phyloP scores from a whole-genome alignment of 257 asterid species.

The Cynanchum wilfordii region DNA sequence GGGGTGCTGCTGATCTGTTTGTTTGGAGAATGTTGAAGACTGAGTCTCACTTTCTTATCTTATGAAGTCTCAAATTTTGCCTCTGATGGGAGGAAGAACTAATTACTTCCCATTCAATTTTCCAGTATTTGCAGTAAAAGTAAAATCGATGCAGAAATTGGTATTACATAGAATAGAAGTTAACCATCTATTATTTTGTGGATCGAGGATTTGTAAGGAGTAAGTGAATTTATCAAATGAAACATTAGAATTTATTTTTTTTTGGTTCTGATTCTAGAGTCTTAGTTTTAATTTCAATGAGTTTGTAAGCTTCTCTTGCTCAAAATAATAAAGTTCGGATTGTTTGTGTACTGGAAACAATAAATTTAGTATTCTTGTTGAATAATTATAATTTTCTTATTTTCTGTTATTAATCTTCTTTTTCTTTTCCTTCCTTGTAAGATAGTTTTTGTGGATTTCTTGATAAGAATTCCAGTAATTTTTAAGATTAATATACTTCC shows the following conservation, averaged over 20 bases:
- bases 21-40: neutral
- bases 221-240: neutral
- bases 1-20: neutral
- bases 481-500: conserved; percentile 19
- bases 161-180: neutral
- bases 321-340: neutral
- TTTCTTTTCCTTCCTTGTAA: neutral
- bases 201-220: neutral
- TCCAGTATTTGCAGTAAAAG: neutral
- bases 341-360: neutral
- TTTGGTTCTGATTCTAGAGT: neutral
- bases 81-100: too few relatives aligned
- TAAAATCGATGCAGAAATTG: neutral
- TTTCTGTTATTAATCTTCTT: neutral
- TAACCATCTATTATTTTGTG: neutral
- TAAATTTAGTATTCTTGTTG: neutral
- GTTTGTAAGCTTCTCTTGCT: neutral
- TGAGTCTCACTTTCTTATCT: neutral
- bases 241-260: neutral
- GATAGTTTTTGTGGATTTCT: neutral
- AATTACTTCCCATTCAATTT: too few relatives aligned
- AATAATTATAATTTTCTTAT: neutral
- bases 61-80: too few relatives aligned
- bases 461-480: conserved; percentile 4
- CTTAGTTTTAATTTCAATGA: neutral